Conservation (phyloP, 2,329 filamentous ascomycete genomes). For the Parafenestella ontariensis region DNA sequence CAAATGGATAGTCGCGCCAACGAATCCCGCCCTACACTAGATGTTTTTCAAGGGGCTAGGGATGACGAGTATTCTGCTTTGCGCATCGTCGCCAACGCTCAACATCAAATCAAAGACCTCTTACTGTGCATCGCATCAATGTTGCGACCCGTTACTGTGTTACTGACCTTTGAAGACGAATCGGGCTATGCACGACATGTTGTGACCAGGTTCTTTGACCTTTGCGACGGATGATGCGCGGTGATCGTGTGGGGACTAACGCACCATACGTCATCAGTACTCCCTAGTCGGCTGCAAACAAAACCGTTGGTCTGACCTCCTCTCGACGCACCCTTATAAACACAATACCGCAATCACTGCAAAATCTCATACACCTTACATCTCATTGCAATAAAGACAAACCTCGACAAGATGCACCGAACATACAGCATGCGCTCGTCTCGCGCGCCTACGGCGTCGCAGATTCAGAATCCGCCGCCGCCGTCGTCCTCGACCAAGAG, state of each 20-base stretch:
- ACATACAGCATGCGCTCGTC: constrained; percentile 89
- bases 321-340: constrained; percentile 12
- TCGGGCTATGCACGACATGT: constrained; percentile 7
- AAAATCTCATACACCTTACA: constrained; percentile 9
- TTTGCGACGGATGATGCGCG: constrained; percentile 16
- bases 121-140: not conserved
- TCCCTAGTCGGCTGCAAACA: constrained; percentile 25
- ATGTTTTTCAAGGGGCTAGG: not conserved
- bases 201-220: constrained; percentile 1
- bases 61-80: not conserved
- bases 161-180: constrained; percentile 1
- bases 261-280: constrained; percentile 27
- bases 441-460: constrained; percentile 92
- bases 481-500: constrained; percentile 91
- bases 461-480: constrained; percentile 89
- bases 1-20: constrained; percentile 19
- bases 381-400: constrained; percentile 2
- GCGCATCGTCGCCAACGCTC: not conserved
- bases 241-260: constrained; percentile 20
- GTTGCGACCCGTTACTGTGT: too few species aligned
- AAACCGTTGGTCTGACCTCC: constrained; percentile 26
- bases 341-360: constrained; percentile 9
- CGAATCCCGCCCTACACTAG: constrained; percentile 2
- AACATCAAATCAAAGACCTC: not conserved
- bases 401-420: constrained; percentile 76